phyloP scores from a whole-genome alignment of 306 rosid genomes.

The Cajanus cajan region DNA sequence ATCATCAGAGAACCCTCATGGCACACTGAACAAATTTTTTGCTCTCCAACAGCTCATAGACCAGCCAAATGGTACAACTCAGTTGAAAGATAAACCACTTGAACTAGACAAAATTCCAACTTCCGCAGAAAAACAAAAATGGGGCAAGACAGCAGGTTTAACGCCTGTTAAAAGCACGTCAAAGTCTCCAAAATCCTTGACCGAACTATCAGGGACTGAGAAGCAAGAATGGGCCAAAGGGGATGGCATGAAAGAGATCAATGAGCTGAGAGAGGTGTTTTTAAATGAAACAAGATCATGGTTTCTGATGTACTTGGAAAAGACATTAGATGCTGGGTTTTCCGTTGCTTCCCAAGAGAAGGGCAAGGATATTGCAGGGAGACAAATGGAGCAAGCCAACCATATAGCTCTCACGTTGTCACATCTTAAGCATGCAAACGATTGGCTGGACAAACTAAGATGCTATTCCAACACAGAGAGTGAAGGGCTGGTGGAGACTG shows the following conservation, averaged over 20 bases:
- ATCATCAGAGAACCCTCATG: constrained; percentile 71
- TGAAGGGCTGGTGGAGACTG: constrained; percentile 44
- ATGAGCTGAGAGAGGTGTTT: constrained; percentile 58
- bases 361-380: constrained; percentile 54
- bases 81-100: constrained; percentile 51
- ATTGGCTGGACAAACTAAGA: constrained; percentile 79
- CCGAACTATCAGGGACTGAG: constrained; percentile 52
- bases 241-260: constrained; percentile 55
- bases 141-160: constrained; percentile 38
- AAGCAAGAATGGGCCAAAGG: constrained; percentile 86
- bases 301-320: constrained; percentile 80
- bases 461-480: constrained; percentile 41
- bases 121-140: constrained; percentile 50
- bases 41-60: constrained; percentile 64
- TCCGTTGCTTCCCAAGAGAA: constrained; percentile 47
- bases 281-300: constrained; percentile 75
- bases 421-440: constrained; percentile 84
- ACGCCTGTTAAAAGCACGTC: constrained; percentile 38
- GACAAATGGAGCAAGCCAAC: constrained; percentile 55
- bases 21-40: constrained; percentile 67
- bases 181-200: constrained; percentile 42
- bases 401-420: constrained; percentile 69
- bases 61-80: constrained; percentile 45
- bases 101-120: constrained; percentile 37
- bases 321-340: constrained; percentile 75